Evolutionary conservation across 805 yeast species (phyloP).

Genomic region (Nakazawaea ishiwadae): DNA sequence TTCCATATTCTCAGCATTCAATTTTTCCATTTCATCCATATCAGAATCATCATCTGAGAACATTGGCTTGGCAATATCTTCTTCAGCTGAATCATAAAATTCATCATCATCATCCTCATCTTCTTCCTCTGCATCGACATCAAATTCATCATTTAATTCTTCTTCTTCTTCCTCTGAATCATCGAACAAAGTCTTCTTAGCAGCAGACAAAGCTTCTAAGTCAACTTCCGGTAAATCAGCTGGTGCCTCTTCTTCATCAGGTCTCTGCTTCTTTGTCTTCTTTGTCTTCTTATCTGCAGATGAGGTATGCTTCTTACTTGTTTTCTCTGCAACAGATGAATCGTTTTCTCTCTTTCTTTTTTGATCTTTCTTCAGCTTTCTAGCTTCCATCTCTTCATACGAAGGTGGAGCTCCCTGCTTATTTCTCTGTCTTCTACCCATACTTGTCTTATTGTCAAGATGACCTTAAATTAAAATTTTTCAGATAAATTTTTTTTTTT

Average conservation of each 20-base stretch:
- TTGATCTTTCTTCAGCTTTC: constrained; percentile 36
- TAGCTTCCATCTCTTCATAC: constrained; percentile 69
- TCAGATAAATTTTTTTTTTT: background rate
- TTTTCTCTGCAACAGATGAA: constrained; percentile 20
- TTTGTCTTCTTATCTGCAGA: constrained; percentile 20
- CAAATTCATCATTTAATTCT: constrained; percentile 28
- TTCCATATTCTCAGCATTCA: constrained; percentile 83
- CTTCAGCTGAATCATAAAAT: constrained; percentile 62
- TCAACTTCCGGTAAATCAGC: constrained; percentile 61
- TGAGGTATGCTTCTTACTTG: constrained; percentile 17
- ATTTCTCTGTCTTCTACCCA: constrained; percentile 93
- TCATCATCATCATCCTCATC: constrained; percentile 37
- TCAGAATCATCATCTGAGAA: constrained; percentile 75
- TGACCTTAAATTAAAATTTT: too few relatives aligned
- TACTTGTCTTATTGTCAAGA: constrained; percentile 22
- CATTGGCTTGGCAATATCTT: constrained; percentile 58
- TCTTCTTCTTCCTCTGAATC: constrained; percentile 54
- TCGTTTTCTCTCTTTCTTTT: constrained; percentile 24
- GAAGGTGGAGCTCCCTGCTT: constrained; percentile 93
- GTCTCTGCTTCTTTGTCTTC: constrained; percentile 21
- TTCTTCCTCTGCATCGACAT: constrained; percentile 27
- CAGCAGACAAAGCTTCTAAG: constrained; percentile 57
- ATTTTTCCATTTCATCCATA: constrained; percentile 60
- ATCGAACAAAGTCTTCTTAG: constrained; percentile 73
- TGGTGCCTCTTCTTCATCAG: constrained; percentile 35